phyloP scores from a whole-genome alignment of 2,329 filamentous ascomycete species.

The Chrysoporthe puriensis region DNA sequence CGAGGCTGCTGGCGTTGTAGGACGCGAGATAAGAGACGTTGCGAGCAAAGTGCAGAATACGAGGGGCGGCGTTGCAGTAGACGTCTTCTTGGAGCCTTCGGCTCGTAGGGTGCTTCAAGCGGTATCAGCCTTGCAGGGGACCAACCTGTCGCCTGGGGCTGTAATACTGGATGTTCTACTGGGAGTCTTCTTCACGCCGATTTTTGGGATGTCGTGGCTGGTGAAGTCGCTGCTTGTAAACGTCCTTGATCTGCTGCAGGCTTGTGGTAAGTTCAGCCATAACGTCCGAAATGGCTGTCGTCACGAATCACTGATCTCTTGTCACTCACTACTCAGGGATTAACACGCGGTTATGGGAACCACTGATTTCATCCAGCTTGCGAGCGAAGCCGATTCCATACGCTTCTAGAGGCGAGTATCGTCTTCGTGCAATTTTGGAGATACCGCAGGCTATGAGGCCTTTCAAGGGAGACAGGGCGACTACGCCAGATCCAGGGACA shows the following conservation, averaged over 20 bases:
- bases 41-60: not conserved
- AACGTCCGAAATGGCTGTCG: not conserved
- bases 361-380: not conserved
- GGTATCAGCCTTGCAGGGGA: not conserved
- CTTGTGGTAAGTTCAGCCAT: not conserved
- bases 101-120: not conserved
- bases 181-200: not conserved
- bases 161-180: not conserved
- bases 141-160: not conserved
- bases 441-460: too few species aligned
- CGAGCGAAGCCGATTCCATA: not conserved
- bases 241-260: not conserved
- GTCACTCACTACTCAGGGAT: not conserved
- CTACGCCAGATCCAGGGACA: too few species aligned
- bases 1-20: too few species aligned
- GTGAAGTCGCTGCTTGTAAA: not conserved
- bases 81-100: conserved; percentile 7
- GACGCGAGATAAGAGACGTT: not conserved
- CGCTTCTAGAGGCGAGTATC: too few species aligned
- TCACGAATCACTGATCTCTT: not conserved
- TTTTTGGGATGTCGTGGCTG: not conserved
- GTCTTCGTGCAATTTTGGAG: too few species aligned
- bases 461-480: too few species aligned
- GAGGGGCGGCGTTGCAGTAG: not conserved
- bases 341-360: not conserved